Conservation (phyloP, 2,329 filamentous ascomycete genomes). For the Rutstroemia sp. region DNA sequence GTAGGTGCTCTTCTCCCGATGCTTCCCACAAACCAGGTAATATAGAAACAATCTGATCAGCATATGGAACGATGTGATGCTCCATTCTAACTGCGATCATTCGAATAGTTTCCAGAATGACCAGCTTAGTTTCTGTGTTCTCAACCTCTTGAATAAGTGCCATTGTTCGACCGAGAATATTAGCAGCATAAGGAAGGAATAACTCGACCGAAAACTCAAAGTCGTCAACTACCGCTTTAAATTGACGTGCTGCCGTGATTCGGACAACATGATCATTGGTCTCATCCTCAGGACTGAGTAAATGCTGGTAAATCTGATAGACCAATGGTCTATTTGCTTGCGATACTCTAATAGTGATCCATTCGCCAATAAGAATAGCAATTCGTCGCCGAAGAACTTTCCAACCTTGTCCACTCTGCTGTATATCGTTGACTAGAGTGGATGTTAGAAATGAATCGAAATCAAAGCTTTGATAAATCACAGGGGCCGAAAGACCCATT, state of each 20-base stretch:
- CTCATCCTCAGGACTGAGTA: slow-evolving; percentile 69
- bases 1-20: slow-evolving; percentile 72
- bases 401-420: slow-evolving; percentile 52
- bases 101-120: slow-evolving; percentile 78
- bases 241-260: slow-evolving; percentile 80
- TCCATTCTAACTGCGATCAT: slow-evolving; percentile 77
- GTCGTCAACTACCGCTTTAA: slow-evolving; percentile 74
- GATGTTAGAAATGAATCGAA: slow-evolving; percentile 74
- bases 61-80: slow-evolving; percentile 57
- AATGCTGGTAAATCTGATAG: slow-evolving; percentile 83
- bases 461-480: slow-evolving; percentile 67
- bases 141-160: slow-evolving; percentile 72
- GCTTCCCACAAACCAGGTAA: slow-evolving; percentile 79
- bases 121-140: slow-evolving; percentile 82
- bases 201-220: slow-evolving; percentile 68
- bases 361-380: slow-evolving; percentile 81
- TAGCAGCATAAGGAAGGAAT: slow-evolving; percentile 71
- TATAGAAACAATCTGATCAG: slow-evolving; percentile 73
- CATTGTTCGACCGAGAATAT: slow-evolving; percentile 67
- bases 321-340: slow-evolving; percentile 62
- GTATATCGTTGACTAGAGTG: slow-evolving; percentile 72
- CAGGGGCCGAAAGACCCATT: slow-evolving; percentile 75
- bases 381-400: slow-evolving; percentile 82
- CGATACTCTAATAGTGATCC: slow-evolving; percentile 73
- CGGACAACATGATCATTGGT: slow-evolving; percentile 88